Percentiles rank a stretch among this genome's conserved stretches.
These are phyloP conservation scores for Russula ochroleuca DNA, from an alignment of 768 basidiomycete species.

Conservation along the genomic window DNA sequence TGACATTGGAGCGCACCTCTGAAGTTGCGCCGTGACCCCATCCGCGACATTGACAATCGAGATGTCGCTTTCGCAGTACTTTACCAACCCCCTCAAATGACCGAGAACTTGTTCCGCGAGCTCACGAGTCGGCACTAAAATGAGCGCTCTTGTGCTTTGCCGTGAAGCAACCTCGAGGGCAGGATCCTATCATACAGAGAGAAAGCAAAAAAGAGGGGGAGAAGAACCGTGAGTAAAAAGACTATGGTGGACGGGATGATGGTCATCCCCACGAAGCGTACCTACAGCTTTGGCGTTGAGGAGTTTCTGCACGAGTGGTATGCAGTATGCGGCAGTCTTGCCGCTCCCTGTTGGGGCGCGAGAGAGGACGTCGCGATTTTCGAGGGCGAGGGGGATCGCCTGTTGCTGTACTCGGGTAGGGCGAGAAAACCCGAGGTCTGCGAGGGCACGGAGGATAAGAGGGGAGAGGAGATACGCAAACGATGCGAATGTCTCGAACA, in stretches of 20 bases:
- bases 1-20: constrained; percentile 48
- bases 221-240: not conserved
- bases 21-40: constrained; percentile 64
- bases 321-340: constrained; percentile 94
- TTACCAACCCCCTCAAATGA: constrained; percentile 58
- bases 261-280: constrained; percentile 10
- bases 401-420: constrained; percentile 91
- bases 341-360: constrained; percentile 94
- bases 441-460: constrained; percentile 82
- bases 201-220: not conserved
- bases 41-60: constrained; percentile 70
- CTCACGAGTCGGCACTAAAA: constrained; percentile 89
- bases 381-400: constrained; percentile 88
- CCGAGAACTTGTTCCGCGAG: constrained; percentile 84
- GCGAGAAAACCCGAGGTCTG: constrained; percentile 82
- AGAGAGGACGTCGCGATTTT: constrained; percentile 86
- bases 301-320: constrained; percentile 88
- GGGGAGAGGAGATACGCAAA: constrained; percentile 80
- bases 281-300: constrained; percentile 58
- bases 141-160: constrained; percentile 67
- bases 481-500: constrained; percentile 37
- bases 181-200: not conserved
- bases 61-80: constrained; percentile 78
- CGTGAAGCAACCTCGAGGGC: constrained; percentile 7
- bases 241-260: not conserved